Base-by-base conservation (phyloP, 306 rosid species). In the Macrotyloma uniflorum region DNA sequence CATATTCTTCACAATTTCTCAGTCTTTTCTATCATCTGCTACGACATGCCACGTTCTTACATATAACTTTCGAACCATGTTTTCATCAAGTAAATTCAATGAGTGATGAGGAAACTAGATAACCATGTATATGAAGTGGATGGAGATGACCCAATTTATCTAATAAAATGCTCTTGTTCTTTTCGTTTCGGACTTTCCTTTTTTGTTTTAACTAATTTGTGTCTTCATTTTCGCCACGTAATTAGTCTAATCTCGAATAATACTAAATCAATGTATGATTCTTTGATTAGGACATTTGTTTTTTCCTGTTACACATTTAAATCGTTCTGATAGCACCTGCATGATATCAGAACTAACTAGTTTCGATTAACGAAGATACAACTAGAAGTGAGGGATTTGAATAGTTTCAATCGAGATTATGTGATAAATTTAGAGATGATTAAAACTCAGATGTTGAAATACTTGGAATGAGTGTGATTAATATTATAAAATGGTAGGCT, bases 201-300 rank as follows among this genome's bases (percentile, higher is more conserved):
- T n/a, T 5, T 77, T 54, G 5, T 51, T 49, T 51, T 77, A 67
- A 77, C 74, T 36, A 51, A 23, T 47, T 50, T 65, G 3, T 16
- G 12, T 50, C 28, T 50, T 47, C 36, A 22, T 63, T 20, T 28
- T 53, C 7, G 30, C 33, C 74, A 77, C 74, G 43, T 38, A 50
- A 35, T 14, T 54, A 32, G 6, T 35, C 38, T 35, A 35, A 30
- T 6, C 8, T 35, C 38, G 1, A 35, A 1, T 1, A 35, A 35
- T 35, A 35, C 8, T 36, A 36, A 35, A 30, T n/a, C 16, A 8
- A 47, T 28, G 13, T 4, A 1, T 26, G 28, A 16, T 5, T 24
- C 11, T 35, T 35, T 35, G 38, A 5, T 35, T 35, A 1, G 38
- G 38, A 5, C 8, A 5, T 6, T n/a, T n/a, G n/a, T 35, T 1